These are phyloP conservation scores for Conoideocrella luteorostrata DNA, from an alignment of 2,329 filamentous ascomycete genomes.

Conservation along the genomic window DNA sequence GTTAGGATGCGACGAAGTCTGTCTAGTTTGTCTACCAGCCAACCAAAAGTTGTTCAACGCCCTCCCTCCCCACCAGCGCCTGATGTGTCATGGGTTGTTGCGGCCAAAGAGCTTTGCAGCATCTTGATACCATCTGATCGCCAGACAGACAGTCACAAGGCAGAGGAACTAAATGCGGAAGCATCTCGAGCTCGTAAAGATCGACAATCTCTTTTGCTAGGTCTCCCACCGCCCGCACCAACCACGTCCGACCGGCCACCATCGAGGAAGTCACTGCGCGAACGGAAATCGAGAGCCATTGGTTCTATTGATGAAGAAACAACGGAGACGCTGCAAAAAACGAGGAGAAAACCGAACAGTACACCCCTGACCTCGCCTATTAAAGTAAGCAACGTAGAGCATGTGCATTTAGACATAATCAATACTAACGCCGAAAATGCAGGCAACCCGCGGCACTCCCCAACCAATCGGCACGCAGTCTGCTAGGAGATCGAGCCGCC, in stretches of 20 bases:
- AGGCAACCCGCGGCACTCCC: slow-evolving; percentile 25
- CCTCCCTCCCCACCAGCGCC: slow-evolving; percentile 64
- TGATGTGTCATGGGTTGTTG: slow-evolving; percentile 77
- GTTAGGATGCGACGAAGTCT: slow-evolving; percentile 58
- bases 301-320: slow-evolving; percentile 43
- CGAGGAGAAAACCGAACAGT: slow-evolving; percentile 57
- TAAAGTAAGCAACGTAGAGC: no score
- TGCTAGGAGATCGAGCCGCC: slow-evolving; percentile 33
- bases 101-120: slow-evolving; percentile 76
- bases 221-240: slow-evolving; percentile 18
- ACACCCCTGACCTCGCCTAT: slow-evolving; percentile 29
- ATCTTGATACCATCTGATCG: slow-evolving; percentile 71
- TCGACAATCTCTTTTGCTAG: slow-evolving; percentile 46
- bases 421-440: slow-evolving; percentile 15
- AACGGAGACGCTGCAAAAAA: slow-evolving; percentile 24
- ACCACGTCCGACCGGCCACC: slow-evolving; percentile 36
- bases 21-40: slow-evolving; percentile 40
- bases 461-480: slow-evolving; percentile 18
- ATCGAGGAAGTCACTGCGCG: slow-evolving; percentile 65
- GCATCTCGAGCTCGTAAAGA: slow-evolving; percentile 58
- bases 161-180: slow-evolving; percentile 72
- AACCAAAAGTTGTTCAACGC: slow-evolving; percentile 19
- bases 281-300: slow-evolving; percentile 57
- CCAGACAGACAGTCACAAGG: slow-evolving; percentile 67
- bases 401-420: not conserved